Percentiles rank a stretch among this genome's conserved stretches.
Evolutionary conservation across 164 flowering plant species (phyloP).

Genomic region (Annona squamosa): DNA sequence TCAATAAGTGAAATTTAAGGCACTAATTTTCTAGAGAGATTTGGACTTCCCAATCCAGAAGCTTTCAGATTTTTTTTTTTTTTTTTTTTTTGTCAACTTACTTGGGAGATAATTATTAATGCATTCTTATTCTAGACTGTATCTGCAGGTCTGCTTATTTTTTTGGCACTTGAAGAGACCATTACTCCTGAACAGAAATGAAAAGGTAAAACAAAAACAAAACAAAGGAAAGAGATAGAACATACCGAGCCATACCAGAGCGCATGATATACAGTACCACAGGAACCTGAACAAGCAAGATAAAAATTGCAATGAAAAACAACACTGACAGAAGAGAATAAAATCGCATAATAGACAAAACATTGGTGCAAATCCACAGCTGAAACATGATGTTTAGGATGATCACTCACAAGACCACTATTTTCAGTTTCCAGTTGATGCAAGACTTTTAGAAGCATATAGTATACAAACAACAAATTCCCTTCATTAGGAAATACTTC

Average conservation of each 20-base stretch:
- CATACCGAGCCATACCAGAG: slow-evolving; percentile 99
- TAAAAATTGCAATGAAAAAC: not conserved
- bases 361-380: not conserved
- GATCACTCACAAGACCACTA: not conserved
- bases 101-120: too few species aligned
- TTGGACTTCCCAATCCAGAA: not conserved
- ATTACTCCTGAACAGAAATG: too few species aligned
- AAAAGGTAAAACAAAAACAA: not conserved
- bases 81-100: too few species aligned
- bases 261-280: slow-evolving; percentile 97
- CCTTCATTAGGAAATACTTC: not conserved
- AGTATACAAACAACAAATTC: not conserved
- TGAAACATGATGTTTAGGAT: not conserved
- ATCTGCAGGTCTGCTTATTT: not conserved
- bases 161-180: not conserved
- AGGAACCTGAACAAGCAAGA: slow-evolving; percentile 62
- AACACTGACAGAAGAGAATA: not conserved
- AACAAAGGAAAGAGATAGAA: slow-evolving; percentile 20
- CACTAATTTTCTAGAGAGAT: too few species aligned
- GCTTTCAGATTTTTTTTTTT: too few species aligned
- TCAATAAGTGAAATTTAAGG: too few species aligned
- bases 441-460: not conserved
- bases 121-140: not conserved
- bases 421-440: not conserved
- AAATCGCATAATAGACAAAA: not conserved